A percentile compares a stretch with the other conserved stretches of the same genome.
Evolutionary conservation across 352 stramenopile species (phyloP).

Genomic region (Pythium sp.): DNA sequence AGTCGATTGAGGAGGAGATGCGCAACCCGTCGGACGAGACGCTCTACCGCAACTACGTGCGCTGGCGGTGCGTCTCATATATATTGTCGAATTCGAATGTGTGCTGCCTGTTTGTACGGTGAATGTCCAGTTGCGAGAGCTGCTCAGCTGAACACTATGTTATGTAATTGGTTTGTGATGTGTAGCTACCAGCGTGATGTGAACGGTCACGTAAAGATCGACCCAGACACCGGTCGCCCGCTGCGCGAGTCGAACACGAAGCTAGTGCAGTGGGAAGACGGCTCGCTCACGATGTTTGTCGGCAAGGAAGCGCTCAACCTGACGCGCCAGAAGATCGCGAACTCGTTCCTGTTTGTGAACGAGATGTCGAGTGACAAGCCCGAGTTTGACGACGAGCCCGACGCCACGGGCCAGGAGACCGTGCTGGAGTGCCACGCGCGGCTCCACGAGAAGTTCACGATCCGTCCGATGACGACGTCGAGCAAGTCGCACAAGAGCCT

Average conservation of each 20-base stretch:
- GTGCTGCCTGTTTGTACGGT: neutral
- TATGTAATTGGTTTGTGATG: neutral
- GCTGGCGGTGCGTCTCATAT: constrained; percentile 69
- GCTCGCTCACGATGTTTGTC: constrained; percentile 84
- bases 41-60: constrained; percentile 86
- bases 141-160: neutral
- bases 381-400: constrained; percentile 53
- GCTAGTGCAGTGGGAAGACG: constrained; percentile 85
- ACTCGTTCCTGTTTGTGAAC: constrained; percentile 86
- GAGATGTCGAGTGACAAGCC: constrained; percentile 68
- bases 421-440: constrained; percentile 83
- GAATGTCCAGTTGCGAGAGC: neutral
- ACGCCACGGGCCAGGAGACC: constrained; percentile 66
- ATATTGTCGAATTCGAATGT: neutral
- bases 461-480: constrained; percentile 79
- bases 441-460: constrained; percentile 83
- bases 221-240: constrained; percentile 54
- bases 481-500: constrained; percentile 87
- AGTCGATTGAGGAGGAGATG: constrained; percentile 78
- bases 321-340: constrained; percentile 83
- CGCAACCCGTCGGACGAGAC: constrained; percentile 79
- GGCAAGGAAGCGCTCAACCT: constrained; percentile 79
- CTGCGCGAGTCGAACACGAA: constrained; percentile 78
- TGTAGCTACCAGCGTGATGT: constrained; percentile 53
- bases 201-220: constrained; percentile 57